Base-by-base conservation (phyloP, 75 land plant species). In the Picea sitchensis region DNA sequence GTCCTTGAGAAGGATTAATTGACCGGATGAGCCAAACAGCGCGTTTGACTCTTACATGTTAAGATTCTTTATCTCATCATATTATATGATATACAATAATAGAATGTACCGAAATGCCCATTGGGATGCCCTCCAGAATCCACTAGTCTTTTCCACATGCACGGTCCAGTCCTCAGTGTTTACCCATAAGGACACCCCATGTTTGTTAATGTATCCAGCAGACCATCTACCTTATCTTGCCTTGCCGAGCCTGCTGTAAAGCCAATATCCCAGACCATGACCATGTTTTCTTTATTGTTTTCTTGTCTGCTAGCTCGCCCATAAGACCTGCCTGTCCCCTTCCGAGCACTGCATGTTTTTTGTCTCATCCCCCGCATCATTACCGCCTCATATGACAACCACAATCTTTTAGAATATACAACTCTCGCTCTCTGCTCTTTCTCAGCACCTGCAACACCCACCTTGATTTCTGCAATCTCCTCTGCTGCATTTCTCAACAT, bases 281-380 rank as follows among this genome's bases (percentile, higher is more conserved):
- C 56, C 56, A 51, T 11, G n/a, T 44, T n/a, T 71, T 41, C 74
- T 71, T 71, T 71, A 71, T 71, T 71, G 74, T 71, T 71, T 71
- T 44, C 51, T 71, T 71, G 74, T 71, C 51, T 71, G 74, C 51
- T 71, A 9, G 54, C 51, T 38, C 44, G 74, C 21, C 51, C 74
- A 44, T 71, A 36, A 44, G 51, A 71, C 51, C 74, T 71, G 74
- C 74, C 74, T 71, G 74, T 71, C 74, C 74, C 74, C 74, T 71
- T 71, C 51, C 74, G 9, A 71, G 11, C 18, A 71, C 74, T 44
- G 74, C 54, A 41, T 41, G 44, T 18, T 71, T 71, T 71, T 67
- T 67, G 74, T 71, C 74, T 71, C 74, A 38, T 71, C 51, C 74
- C 6, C 74, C 0, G 3, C 26, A 71, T 71, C 71, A 67, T 18